phyloP scores from a whole-genome alignment of 208 protist genomes.

The Leishmania tarentolae region DNA sequence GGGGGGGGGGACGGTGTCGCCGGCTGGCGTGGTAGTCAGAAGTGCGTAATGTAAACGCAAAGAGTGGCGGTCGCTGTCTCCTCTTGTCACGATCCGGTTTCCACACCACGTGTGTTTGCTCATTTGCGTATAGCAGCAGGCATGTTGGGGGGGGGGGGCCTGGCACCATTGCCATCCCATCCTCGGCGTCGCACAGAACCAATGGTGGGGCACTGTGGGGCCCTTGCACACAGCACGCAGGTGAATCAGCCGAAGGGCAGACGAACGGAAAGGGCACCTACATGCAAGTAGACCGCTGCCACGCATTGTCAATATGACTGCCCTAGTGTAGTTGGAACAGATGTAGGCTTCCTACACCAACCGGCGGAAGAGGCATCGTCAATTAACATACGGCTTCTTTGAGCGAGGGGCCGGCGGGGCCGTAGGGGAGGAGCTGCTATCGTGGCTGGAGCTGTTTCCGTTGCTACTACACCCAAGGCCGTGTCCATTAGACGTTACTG shows the following conservation, averaged over 20 bases:
- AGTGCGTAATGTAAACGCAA: neutral
- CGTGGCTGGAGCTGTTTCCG: neutral
- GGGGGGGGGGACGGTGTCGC: neutral
- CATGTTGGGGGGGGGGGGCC: neutral
- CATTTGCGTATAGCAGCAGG: neutral
- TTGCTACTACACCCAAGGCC: conserved; percentile 7
- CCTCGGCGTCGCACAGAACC: neutral
- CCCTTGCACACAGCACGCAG: neutral
- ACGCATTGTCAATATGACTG: no score
- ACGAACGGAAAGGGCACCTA: neutral
- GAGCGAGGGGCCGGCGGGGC: conserved; percentile 11
- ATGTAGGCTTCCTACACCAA: neutral
- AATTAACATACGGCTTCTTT: conserved; percentile 4
- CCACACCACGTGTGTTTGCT: neutral
- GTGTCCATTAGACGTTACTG: neutral
- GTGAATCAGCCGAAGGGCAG: neutral
- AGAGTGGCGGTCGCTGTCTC: neutral
- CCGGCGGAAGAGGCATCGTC: neutral
- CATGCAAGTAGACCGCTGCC: neutral
- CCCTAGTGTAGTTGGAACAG: neutral
- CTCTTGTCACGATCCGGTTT: neutral
- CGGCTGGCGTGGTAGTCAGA: neutral
- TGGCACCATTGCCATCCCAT: neutral
- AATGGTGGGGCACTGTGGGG: neutral
- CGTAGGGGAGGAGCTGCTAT: conserved; percentile 2